Evolutionary conservation across 1,284 basidiomycete species (phyloP).

Genomic region (Cryptococcus floricola): DNA sequence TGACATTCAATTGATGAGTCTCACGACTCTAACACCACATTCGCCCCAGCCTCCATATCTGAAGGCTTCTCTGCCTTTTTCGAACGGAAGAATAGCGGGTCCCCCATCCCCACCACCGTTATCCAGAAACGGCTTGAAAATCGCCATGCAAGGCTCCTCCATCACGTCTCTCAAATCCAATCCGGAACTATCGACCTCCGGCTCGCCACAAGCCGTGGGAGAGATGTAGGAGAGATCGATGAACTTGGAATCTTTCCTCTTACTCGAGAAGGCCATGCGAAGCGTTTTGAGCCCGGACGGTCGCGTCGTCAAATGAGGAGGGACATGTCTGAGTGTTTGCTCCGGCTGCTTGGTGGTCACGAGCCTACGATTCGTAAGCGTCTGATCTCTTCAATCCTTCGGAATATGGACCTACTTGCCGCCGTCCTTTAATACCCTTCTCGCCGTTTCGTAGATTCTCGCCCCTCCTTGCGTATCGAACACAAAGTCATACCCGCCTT

Average conservation of each 20-base stretch:
- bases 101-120: neutral
- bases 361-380: conserved; percentile 6
- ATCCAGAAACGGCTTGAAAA: conserved; percentile 25
- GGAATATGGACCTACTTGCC: conserved; percentile 35
- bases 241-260: conserved; percentile 34
- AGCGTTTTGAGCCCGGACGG: conserved; percentile 30
- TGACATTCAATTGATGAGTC: conserved; percentile 16
- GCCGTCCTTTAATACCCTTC: conserved; percentile 56
- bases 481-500: conserved; percentile 62
- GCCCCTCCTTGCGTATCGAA: conserved; percentile 75
- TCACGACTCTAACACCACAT: conserved; percentile 15
- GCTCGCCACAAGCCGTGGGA: conserved; percentile 39
- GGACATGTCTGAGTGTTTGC: conserved; percentile 1
- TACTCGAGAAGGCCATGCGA: conserved; percentile 23
- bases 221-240: conserved; percentile 34
- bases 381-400: neutral
- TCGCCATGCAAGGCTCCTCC: conserved; percentile 37
- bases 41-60: conserved; percentile 6
- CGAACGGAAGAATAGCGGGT: conserved; percentile 31
- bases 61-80: conserved; percentile 40
- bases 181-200: conserved; percentile 42
- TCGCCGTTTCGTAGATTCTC: conserved; percentile 67
- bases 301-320: conserved; percentile 8
- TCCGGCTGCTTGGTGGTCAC: conserved; percentile 13
- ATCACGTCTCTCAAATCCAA: conserved; percentile 45